Conservation (phyloP, 2,329 filamentous ascomycete species). For the Huntiella moniliformis region DNA sequence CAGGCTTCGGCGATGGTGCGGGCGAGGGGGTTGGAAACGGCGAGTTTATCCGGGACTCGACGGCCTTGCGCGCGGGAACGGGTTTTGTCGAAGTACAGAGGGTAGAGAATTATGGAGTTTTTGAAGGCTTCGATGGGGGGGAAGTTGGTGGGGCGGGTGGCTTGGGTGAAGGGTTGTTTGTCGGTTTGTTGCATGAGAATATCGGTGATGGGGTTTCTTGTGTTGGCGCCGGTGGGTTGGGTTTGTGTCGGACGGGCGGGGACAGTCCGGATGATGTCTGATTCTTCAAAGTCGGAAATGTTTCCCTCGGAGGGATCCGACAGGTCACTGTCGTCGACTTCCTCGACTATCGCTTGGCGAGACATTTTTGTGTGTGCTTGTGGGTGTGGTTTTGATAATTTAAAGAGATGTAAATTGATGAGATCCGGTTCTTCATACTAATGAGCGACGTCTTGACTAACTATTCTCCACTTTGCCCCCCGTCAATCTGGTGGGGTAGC, state of each 20-base stretch:
- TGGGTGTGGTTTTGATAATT: neutral
- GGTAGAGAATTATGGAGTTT: constrained; percentile 78
- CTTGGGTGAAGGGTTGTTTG: constrained; percentile 4
- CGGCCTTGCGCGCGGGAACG: constrained; percentile 63
- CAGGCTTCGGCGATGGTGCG: constrained; percentile 80
- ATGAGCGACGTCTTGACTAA: too few relatives aligned
- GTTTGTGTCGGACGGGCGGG: constrained; percentile 17
- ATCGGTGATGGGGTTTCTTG: neutral
- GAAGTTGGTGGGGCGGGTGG: constrained; percentile 16
- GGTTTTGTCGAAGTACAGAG: constrained; percentile 76
- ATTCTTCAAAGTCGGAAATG: constrained; percentile 44
- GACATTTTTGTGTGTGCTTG: constrained; percentile 37
- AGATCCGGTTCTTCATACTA: too few relatives aligned
- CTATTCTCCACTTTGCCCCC: too few relatives aligned
- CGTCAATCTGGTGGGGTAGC: too few relatives aligned
- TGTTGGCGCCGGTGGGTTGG: neutral
- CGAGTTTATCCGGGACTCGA: constrained; percentile 52
- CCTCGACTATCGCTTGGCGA: constrained; percentile 65
- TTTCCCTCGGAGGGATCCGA: constrained; percentile 81
- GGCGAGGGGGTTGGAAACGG: constrained; percentile 71
- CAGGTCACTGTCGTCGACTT: constrained; percentile 61
- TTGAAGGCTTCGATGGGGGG: constrained; percentile 42
- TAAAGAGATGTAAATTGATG: neutral
- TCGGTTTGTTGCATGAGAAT: neutral
- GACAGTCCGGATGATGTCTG: constrained; percentile 32